Base-by-base conservation (phyloP, 192 early-diverging fungal species). In the Mortierella hygrophila region DNA sequence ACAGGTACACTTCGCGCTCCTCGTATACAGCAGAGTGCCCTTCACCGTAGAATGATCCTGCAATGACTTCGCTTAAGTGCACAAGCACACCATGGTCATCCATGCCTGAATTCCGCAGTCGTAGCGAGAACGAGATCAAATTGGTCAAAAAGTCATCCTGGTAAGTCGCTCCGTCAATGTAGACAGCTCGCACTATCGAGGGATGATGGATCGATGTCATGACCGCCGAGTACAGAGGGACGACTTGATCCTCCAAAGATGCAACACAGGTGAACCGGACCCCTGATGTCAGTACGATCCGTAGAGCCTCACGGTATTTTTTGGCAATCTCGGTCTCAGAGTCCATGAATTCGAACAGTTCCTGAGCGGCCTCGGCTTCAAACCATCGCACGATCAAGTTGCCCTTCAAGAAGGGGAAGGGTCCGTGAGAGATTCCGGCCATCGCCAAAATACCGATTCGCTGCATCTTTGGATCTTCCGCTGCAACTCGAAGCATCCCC, bases 1-100 rank as follows among this genome's bases (percentile, higher is more conserved):
- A 89, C 88, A 91, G 92, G 89, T 97, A 99, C 0, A 97, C 97
- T 38, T 95, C 91, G 3, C 93, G 84, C 79, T 99, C 97, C 77
- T 96, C 97, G 78, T 99, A 99, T 40, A 99, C 90, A 18, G 96
- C 96, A 9, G 96, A 98, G 82, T 99, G 98, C 7, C 98, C 98
- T 74, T 95, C 95, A 4, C 94, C 93, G 89, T 96, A 97, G 21
- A 99, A 82, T 76, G 94, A 96, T 37, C 98, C 98, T 9, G 94
- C 95, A 7, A 99, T 80, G 5, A 95, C 93, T 70, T 97, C 97
- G 73, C 94, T 95, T 23, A 99, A 88, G 77, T 98, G 95, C 18
- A 97, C 92, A 44, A 98, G 79, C 26, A 99, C 83, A 8, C 95
- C 96, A 80, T 97, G 95, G 88, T 99, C 98, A 20, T 92, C 93